Base-by-base conservation (phyloP, 116 monocot species). In the Dioscorea cayenensis region DNA sequence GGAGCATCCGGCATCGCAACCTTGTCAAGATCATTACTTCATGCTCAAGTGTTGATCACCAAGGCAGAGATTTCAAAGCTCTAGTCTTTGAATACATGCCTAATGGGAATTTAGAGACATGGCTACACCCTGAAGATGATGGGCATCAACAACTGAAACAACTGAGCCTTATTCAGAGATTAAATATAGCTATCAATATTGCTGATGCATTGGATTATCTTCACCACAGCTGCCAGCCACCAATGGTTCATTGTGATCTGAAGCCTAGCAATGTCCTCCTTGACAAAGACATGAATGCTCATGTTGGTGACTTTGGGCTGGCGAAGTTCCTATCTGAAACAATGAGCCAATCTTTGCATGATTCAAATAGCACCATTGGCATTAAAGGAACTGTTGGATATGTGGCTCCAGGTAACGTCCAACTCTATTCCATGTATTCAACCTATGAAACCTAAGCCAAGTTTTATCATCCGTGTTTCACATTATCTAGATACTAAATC, bases 71-170 rank as follows among this genome's bases (percentile, higher is more conserved):
- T 17, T 85, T 85, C 75, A 78, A 72, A 64, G 85, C 78, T 23
- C 27, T 85, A 20, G 75, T 85, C 14, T 85, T 78, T 60, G 85
- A 85, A 63, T 72, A 69, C 72, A 68, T 85, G 75, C 65, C 81
- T 17, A 81, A 81, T 49, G 78, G n/a, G 20, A 81, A 43, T 66
- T 55, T 85, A 4, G 81, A 85, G 1, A 13, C 1, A 63, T 81
- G 85, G 85, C n/a, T 87, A 50, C 81, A 87, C 69, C 38, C 60
- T 4, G 36, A 51, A 43, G 17, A 25, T 14, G 14, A 14, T 8
- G 36, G 7, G 16, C 25, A 51, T 0, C 4, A 0, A 21, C 25
- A 63, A 27, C 3, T 16, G 43, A 50, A 28, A 5, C 72, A 6
- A 1, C 66, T 90, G 2, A 76, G 66, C 48, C 18, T 91, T 5